These are phyloP conservation scores for Fennellomyces sp. DNA, from an alignment of 371 early-diverging fungal species.

Conservation along the genomic window DNA sequence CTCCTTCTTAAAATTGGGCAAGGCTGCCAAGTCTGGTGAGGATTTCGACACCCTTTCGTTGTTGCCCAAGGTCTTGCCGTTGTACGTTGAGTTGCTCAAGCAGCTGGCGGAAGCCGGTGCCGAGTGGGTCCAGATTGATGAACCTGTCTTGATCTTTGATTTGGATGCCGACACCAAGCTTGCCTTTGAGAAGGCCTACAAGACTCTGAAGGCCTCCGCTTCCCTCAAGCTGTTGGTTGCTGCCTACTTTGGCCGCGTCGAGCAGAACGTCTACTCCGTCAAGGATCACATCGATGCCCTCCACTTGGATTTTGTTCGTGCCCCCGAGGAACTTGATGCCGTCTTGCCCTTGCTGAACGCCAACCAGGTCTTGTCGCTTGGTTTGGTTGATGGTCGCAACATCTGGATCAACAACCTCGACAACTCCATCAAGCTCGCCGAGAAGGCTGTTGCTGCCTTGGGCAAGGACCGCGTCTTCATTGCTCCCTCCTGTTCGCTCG, in stretches of 20 bases:
- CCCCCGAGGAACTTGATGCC: conserved; percentile 79
- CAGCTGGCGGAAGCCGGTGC: conserved; percentile 87
- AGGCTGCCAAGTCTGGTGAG: conserved; percentile 69
- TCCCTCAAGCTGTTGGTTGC: conserved; percentile 80
- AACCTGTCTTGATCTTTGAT: conserved; percentile 87
- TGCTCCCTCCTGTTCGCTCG: conserved; percentile 89
- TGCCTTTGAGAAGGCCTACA: conserved; percentile 64
- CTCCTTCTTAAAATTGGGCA: conserved; percentile 85
- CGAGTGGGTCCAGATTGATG: conserved; percentile 93
- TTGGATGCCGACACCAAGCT: conserved; percentile 54
- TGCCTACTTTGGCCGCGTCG: conserved; percentile 93
- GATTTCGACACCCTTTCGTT: conserved; percentile 74
- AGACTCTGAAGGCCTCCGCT: conserved; percentile 60
- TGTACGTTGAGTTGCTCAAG: conserved; percentile 77
- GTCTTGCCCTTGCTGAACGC: conserved; percentile 59
- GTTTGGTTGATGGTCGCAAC: conserved; percentile 95
- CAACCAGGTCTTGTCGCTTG: conserved; percentile 78
- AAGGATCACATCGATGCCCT: conserved; percentile 79
- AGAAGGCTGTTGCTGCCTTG: conserved; percentile 67
- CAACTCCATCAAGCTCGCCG: conserved; percentile 69
- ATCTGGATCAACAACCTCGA: conserved; percentile 93
- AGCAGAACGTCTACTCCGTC: conserved; percentile 69
- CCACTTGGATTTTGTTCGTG: conserved; percentile 92
- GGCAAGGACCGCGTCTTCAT: conserved; percentile 80
- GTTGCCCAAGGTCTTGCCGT: conserved; percentile 76